A percentile compares a stretch with the other conserved stretches of the same genome.
phyloP scores from a whole-genome alignment of 1,139 yeast genomes.

The Schizosaccharomyces versatilis region DNA sequence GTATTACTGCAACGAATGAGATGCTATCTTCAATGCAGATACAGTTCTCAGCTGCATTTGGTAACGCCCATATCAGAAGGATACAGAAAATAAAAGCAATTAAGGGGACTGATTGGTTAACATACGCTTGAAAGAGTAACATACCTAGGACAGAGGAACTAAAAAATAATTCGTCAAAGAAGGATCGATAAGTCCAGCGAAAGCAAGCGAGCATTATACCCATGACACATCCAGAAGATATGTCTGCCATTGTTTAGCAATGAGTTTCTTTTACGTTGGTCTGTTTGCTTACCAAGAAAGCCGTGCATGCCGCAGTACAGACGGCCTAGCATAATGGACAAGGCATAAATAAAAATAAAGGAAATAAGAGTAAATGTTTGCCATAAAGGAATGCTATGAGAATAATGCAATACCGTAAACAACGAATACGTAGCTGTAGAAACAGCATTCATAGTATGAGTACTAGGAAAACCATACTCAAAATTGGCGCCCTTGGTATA shows the following conservation, averaged over 20 bases:
- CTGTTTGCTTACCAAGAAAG: slow-evolving; percentile 22
- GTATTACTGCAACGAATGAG: slow-evolving; percentile 73
- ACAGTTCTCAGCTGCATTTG: slow-evolving; percentile 77
- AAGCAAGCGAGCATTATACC: not conserved
- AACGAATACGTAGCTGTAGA: slow-evolving; percentile 20
- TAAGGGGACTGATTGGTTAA: slow-evolving; percentile 17
- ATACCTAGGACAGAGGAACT: not conserved
- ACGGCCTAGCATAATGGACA: slow-evolving; percentile 55
- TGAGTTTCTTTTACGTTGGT: not conserved
- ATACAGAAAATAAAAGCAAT: slow-evolving; percentile 25
- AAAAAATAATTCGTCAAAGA: slow-evolving; percentile 24
- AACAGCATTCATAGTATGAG: slow-evolving; percentile 84
- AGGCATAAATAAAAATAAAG: slow-evolving; percentile 28
- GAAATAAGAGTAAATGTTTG: slow-evolving; percentile 9
- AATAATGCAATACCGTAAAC: not conserved
- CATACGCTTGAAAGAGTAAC: not conserved
- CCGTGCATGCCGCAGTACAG: slow-evolving; percentile 98
- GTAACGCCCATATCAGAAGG: slow-evolving; percentile 39
- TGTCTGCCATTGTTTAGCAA: not conserved
- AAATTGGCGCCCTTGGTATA: slow-evolving; percentile 71
- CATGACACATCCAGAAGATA: not conserved
- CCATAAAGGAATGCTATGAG: not conserved
- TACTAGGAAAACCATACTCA: slow-evolving; percentile 87
- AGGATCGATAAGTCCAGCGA: not conserved
- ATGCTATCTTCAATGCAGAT: slow-evolving; percentile 94